A percentile compares a stretch with the other conserved stretches of the same genome.
Conservation (phyloP, 441 rosid species). For the Croton setiger region DNA sequence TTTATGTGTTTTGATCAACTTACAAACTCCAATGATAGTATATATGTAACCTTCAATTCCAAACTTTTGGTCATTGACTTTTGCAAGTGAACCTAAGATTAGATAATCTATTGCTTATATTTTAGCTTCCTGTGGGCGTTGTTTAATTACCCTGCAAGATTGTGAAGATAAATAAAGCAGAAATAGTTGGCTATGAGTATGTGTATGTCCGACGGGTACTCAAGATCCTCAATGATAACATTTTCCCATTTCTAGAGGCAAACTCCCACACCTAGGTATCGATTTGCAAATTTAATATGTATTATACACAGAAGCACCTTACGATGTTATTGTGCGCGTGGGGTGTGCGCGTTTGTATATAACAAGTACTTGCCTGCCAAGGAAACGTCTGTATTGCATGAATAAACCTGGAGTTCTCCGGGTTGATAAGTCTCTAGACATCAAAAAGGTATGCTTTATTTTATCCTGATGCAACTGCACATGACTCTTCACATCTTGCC, state of each 20-base stretch:
- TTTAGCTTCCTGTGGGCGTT: slow-evolving; percentile 76
- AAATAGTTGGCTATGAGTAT: background rate
- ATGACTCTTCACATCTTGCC: slow-evolving; percentile 68
- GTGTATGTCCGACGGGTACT: background rate
- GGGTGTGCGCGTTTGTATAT: background rate
- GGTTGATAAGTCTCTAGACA: slow-evolving; percentile 60
- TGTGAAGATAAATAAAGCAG: slow-evolving; percentile 6
- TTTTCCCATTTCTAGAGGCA: slow-evolving; percentile 1
- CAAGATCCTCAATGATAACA: background rate
- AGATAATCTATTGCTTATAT: slow-evolving; percentile 75
- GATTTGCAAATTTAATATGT: background rate
- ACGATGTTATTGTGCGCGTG: background rate
- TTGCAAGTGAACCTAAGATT: slow-evolving; percentile 75
- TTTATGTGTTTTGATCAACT: slow-evolving; percentile 29
- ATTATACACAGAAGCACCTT: background rate
- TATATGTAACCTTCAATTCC: slow-evolving; percentile 72
- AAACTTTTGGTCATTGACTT: slow-evolving; percentile 59
- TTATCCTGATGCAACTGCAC: slow-evolving; percentile 60
- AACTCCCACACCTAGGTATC: background rate
- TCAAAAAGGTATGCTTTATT: slow-evolving; percentile 54
- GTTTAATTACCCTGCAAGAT: slow-evolving; percentile 72
- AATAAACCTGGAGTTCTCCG: slow-evolving; percentile 63
- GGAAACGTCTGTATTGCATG: slow-evolving; percentile 70
- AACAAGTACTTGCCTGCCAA: slow-evolving; percentile 58
- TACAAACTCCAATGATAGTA: slow-evolving; percentile 88